A percentile compares a stretch with the other conserved stretches of the same genome.
phyloP scores from a whole-genome alignment of 768 basidiomycete genomes.

The Mrakia blollopis region DNA sequence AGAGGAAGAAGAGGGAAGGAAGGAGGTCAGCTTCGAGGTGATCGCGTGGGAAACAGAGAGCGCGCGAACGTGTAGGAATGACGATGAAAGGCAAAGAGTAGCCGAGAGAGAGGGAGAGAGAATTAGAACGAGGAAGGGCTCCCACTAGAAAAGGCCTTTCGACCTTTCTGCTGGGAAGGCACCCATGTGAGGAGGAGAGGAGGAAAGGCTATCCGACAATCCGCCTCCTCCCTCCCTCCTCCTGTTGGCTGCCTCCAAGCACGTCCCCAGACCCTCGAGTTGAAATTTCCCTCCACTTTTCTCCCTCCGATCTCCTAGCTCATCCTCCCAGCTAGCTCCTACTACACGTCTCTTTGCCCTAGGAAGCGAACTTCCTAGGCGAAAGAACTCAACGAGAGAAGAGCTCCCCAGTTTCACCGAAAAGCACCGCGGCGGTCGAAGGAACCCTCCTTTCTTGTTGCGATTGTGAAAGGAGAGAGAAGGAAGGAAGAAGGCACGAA shows the following conservation, averaged over 20 bases:
- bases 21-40: constrained; percentile 28
- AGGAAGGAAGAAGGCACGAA: constrained; percentile 49
- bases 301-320: background rate
- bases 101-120: background rate
- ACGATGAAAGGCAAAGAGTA: background rate
- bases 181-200: background rate
- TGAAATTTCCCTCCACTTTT: too few species aligned
- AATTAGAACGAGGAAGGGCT: too few species aligned
- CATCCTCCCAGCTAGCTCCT: too few species aligned
- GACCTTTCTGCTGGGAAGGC: too few species aligned
- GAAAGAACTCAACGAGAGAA: background rate
- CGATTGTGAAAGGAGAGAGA: background rate
- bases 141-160: too few species aligned
- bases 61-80: background rate
- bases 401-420: background rate
- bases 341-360: too few species aligned
- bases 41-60: background rate
- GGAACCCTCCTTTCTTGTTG: background rate
- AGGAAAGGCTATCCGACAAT: too few species aligned
- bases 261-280: too few species aligned
- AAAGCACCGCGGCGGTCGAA: background rate
- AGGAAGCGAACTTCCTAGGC: background rate
- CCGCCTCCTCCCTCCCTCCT: too few species aligned
- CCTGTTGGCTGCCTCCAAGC: too few species aligned
- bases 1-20: constrained; percentile 22